These are phyloP conservation scores for Podaxis sp. DNA, from an alignment of 768 basidiomycete species.

Conservation along the genomic window DNA sequence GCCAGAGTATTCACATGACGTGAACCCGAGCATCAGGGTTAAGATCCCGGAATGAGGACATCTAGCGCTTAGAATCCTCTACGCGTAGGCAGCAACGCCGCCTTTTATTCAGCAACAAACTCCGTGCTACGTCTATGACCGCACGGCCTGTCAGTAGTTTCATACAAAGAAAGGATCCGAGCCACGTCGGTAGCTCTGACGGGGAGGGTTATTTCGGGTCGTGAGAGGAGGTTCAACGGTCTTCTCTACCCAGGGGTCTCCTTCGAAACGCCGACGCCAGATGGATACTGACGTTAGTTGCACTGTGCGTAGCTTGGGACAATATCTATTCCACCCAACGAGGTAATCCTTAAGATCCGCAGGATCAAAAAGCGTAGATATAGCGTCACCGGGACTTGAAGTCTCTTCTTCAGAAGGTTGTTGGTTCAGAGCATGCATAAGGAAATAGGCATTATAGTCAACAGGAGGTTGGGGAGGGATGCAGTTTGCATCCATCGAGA, in stretches of 20 bases:
- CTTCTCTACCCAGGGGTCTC: conserved; percentile 25
- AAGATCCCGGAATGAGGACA: not conserved
- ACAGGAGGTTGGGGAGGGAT: conserved; percentile 13
- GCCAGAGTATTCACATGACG: not conserved
- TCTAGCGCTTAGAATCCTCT: not conserved
- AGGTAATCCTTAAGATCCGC: conserved; percentile 27
- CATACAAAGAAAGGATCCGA: conserved; percentile 11
- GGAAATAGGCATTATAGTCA: conserved; percentile 13
- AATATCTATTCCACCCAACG: conserved; percentile 33
- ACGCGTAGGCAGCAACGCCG: not conserved
- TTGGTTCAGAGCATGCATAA: conserved; percentile 12
- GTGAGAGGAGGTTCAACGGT: conserved; percentile 5
- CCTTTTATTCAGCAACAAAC: not conserved
- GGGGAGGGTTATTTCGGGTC: not conserved
- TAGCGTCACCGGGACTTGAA: conserved; percentile 3
- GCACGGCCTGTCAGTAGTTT: not conserved
- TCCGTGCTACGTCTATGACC: not conserved
- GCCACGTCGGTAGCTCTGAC: conserved; percentile 10
- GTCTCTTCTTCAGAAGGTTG: conserved; percentile 13
- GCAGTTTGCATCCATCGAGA: conserved; percentile 20
- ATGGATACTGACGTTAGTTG: conserved; percentile 23
- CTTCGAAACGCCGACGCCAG: conserved; percentile 29
- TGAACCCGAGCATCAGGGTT: not conserved
- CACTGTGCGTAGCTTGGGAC: conserved; percentile 26
- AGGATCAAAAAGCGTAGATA: conserved; percentile 9